Percentiles rank a stretch among this genome's conserved stretches.
These are phyloP conservation scores for Barbarea vulgaris DNA, from an alignment of 345 rosid genomes.

Conservation along the genomic window DNA sequence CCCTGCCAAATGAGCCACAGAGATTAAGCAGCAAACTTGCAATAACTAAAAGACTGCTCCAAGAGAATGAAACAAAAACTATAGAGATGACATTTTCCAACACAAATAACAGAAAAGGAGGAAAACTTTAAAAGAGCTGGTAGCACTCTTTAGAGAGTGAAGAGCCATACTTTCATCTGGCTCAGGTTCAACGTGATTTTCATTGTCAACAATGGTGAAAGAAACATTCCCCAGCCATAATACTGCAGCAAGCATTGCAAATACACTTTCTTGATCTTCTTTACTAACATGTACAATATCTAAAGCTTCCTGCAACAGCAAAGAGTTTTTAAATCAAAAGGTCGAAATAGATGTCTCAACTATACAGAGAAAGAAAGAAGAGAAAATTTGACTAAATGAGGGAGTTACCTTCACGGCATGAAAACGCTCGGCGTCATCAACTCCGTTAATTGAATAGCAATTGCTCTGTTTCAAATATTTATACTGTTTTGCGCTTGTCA, in stretches of 20 bases:
- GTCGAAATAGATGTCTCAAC: not conserved
- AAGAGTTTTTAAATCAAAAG: slow-evolving; percentile 11
- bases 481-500: slow-evolving; percentile 74
- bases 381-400: not conserved
- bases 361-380: not conserved
- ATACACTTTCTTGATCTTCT: slow-evolving; percentile 95
- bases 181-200: slow-evolving; percentile 83
- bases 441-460: slow-evolving; percentile 73
- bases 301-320: slow-evolving; percentile 77
- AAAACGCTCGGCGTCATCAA: slow-evolving; percentile 81
- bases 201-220: slow-evolving; percentile 74
- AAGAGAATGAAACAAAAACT: slow-evolving; percentile 17
- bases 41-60: slow-evolving; percentile 10
- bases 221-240: slow-evolving; percentile 91
- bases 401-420: slow-evolving; percentile 59
- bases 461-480: slow-evolving; percentile 84
- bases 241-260: slow-evolving; percentile 96
- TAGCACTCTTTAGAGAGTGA: not conserved
- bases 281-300: slow-evolving; percentile 87
- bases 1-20: slow-evolving; percentile 4
- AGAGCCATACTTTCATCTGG: slow-evolving; percentile 75
- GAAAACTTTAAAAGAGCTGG: slow-evolving; percentile 6
- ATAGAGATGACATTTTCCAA: slow-evolving; percentile 10
- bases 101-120: slow-evolving; percentile 9
- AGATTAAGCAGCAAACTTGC: slow-evolving; percentile 10